phyloP scores from a whole-genome alignment of 2,329 filamentous ascomycete genomes.

The Claviceps sp. region DNA sequence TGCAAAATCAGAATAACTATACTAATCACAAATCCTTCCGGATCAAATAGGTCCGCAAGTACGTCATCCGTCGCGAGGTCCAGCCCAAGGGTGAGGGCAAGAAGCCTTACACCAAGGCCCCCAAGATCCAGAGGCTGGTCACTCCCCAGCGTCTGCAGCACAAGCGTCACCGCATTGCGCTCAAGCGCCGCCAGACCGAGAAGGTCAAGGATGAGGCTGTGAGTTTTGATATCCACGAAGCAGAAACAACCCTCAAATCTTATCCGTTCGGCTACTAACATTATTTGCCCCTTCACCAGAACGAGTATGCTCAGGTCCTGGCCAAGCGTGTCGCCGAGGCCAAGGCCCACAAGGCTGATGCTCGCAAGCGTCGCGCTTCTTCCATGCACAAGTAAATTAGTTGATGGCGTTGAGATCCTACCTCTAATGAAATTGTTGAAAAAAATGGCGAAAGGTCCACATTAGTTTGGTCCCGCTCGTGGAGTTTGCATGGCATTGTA shows the following conservation, averaged over 20 bases:
- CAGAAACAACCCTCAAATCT: too few relatives aligned
- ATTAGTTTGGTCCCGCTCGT: constrained; percentile 20
- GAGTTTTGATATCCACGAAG: constrained; percentile 35
- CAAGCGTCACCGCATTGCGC: constrained; percentile 95
- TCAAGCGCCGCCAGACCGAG: constrained; percentile 97
- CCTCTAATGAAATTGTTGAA: constrained; percentile 13
- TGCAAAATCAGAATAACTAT: constrained; percentile 6
- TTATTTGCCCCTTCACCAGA: constrained; percentile 41
- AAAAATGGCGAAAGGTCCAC: constrained; percentile 15
- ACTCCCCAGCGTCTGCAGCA: constrained; percentile 99
- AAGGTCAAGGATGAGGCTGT: constrained; percentile 98
- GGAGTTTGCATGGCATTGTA: constrained; percentile 21
- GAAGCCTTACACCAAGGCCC: constrained; percentile 98
- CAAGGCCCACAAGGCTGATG: constrained; percentile 85
- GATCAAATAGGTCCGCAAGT: constrained; percentile 76
- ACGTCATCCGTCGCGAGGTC: constrained; percentile 98
- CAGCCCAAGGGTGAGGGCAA: constrained; percentile 96
- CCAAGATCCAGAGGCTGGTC: constrained; percentile 98
- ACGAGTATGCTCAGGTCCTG: constrained; percentile 91
- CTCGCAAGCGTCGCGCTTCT: constrained; percentile 92
- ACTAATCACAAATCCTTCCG: constrained; percentile 23
- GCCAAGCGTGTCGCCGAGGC: constrained; percentile 95
- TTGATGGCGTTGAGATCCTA: constrained; percentile 16
- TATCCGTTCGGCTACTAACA: not conserved
- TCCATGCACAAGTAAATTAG: constrained; percentile 75